Base-by-base conservation (phyloP, 306 rosid species). In the Heteromeles arbutifolia region DNA sequence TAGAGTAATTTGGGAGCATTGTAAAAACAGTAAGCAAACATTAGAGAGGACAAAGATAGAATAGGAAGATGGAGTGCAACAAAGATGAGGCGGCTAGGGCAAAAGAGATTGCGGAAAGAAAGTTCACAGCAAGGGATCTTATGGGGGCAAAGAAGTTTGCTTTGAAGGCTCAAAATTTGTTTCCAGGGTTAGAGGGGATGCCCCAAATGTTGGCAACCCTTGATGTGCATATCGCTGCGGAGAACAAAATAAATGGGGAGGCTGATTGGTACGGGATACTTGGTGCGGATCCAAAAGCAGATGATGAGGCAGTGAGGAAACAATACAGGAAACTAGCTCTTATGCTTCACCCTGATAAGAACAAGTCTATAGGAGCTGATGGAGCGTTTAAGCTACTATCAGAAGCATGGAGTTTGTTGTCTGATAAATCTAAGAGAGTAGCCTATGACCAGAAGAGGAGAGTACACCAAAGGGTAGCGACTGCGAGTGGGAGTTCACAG, bases 281-380 rank as follows among this genome's bases (percentile, higher is more conserved):
- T n/a, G 96, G 97, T 75, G 86, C 82, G 32, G 84, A 85, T 45
- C 88, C 90, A 6, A 34, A 29, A 72, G 88, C 97, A 1, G 93
- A 95, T 45, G 97, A 92, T 28, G 97, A 92, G 67, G 78, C 87
- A 1, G 86, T 95, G 70, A 83, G 92, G 79, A 90, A 82, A 66
- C 88, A 89, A 15, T 95, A 90, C 70, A 87, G 96, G 89, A 95
- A 90, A 83, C 87, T 92, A 72, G 98, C 97, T 79, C 92, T 95
- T 32, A 83, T 82, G 88, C 97, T 92, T 84, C 98, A 95, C 77
- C 98, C 98, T 22, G 97, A 92, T 74, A 92, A 95, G 86, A 95
- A 95, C 90, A 95, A 95, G 82, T 84, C 97, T 6, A 7, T 89
- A 2, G 97, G 97, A 72, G 93, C 97, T 17, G 96, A 87, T 69